Evolutionary conservation across 306 rosid genomes (phyloP).

Genomic region (Cicer chorassanicum): DNA sequence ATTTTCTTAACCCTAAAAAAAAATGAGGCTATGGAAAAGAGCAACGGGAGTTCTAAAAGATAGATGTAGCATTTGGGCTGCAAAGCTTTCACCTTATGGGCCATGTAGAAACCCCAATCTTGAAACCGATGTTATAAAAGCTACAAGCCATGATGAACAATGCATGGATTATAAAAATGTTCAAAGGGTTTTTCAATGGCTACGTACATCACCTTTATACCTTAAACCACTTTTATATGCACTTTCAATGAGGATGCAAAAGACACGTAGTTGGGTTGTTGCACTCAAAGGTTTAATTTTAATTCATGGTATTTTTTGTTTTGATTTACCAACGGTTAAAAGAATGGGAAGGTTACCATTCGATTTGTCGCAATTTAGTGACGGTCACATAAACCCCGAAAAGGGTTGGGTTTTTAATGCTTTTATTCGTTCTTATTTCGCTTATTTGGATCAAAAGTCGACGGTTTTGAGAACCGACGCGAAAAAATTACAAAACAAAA

Average conservation of each 20-base stretch:
- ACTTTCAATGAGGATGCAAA: constrained; percentile 59
- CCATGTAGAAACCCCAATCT: constrained; percentile 62
- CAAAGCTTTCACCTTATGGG: constrained; percentile 54
- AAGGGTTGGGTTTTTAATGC: constrained; percentile 54
- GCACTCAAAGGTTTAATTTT: constrained; percentile 87
- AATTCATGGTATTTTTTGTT: constrained; percentile 72
- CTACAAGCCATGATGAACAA: constrained; percentile 81
- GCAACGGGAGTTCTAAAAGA: constrained; percentile 78
- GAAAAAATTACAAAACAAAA: neutral
- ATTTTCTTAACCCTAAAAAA: neutral
- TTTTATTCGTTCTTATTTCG: constrained; percentile 63
- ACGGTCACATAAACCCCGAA: constrained; percentile 38
- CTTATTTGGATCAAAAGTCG: constrained; percentile 59
- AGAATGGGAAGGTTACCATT: constrained; percentile 67
- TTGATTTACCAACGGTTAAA: constrained; percentile 54
- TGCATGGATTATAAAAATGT: constrained; percentile 67
- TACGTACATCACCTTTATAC: constrained; percentile 60
- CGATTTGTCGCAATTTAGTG: constrained; percentile 62
- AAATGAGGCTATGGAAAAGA: constrained; percentile 75
- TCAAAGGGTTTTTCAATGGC: constrained; percentile 74
- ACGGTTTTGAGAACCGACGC: constrained; percentile 5
- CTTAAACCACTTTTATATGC: constrained; percentile 59
- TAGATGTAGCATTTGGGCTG: constrained; percentile 62
- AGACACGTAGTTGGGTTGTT: constrained; percentile 71
- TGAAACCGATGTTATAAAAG: constrained; percentile 65